Evolutionary conservation across 2,329 filamentous ascomycete genomes (phyloP), one percentile per base, ranked within the genome.

Genomic region (Nannizziopsis barbatae): DNA sequence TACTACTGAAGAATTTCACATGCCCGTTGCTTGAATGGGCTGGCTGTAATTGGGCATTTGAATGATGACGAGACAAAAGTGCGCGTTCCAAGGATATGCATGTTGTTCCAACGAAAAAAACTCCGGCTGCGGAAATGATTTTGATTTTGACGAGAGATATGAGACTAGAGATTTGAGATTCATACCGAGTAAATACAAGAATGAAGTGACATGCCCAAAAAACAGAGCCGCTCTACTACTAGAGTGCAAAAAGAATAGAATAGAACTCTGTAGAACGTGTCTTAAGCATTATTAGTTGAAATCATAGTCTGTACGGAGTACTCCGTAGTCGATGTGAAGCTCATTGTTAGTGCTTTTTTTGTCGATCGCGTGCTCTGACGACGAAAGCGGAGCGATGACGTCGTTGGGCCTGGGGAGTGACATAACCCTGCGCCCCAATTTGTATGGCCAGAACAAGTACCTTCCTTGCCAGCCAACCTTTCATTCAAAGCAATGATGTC

Each of bases 321-420:
- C 15, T 14, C 35, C 35, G 10, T 37, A 12, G 35, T 12, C 8
- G 17, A 9, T n/a, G 3, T 14, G 41, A 15, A 42, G 27, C 30
- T 42, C 22, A 11, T 5, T 8, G 6, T 7, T 22, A n/a, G 12
- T 12, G 15, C 11, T 17, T 31, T 22, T 36, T 18, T 36, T 45
- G 33, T 17, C 35, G 20, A 27, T 27, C 22, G 22, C 22, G 22
- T 27, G 22, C 22, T 27, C 22, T 27, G 22, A 27, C 22, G 22
- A 7, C 22, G 30, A 20, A 42, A 20, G 38, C 30, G 18, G 17
- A 8, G 33, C 17, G 44, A 50, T 53, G 51, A 53, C 51, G 51
- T 53, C 48, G 45, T 45, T 46, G 45, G 42, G 39, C 20, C 17
- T 11, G 27, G 7, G 12, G 11, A 33, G 48, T 48, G 50, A 52